Conservation (phyloP, 1,139 yeast species). For the Kluyveromyces sp. region DNA sequence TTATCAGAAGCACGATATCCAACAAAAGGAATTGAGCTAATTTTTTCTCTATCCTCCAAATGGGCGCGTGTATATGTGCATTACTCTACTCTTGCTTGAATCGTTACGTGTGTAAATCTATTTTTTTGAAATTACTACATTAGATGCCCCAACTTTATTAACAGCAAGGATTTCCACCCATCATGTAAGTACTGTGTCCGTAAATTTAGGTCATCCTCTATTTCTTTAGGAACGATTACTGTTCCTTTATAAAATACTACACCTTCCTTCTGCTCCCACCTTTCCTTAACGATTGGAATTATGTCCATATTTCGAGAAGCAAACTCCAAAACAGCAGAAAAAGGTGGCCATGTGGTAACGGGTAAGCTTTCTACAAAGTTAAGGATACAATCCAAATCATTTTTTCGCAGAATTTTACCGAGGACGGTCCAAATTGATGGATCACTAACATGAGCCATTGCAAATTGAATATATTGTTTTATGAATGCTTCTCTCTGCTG, state of each 20-base stretch:
- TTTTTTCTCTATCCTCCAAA: too few relatives aligned
- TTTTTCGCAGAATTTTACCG: conserved; percentile 12
- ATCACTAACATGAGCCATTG: conserved; percentile 34
- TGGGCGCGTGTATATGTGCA: neutral
- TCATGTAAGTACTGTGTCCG: neutral
- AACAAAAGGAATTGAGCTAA: conserved; percentile 10
- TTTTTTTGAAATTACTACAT: too few relatives aligned
- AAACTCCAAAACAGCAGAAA: conserved; percentile 1
- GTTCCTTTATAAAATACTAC: neutral
- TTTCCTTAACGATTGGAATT: too few relatives aligned
- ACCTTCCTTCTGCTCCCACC: neutral
- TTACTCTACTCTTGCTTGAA: neutral
- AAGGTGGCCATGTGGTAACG: conserved; percentile 3
- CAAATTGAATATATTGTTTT: conserved; percentile 25
- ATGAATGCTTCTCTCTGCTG: conserved; percentile 11
- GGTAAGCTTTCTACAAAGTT: conserved; percentile 8
- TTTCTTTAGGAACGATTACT: neutral
- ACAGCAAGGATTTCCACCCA: neutral
- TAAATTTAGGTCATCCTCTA: neutral
- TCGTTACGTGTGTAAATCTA: too few relatives aligned
- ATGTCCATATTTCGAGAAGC: neutral
- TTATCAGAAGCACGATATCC: conserved; percentile 40
- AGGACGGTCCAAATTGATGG: conserved; percentile 38
- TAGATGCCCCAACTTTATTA: neutral
- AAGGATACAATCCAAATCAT: conserved; percentile 11